Conservation (phyloP, 139 green algal species). For the Picochlorum sp. region DNA sequence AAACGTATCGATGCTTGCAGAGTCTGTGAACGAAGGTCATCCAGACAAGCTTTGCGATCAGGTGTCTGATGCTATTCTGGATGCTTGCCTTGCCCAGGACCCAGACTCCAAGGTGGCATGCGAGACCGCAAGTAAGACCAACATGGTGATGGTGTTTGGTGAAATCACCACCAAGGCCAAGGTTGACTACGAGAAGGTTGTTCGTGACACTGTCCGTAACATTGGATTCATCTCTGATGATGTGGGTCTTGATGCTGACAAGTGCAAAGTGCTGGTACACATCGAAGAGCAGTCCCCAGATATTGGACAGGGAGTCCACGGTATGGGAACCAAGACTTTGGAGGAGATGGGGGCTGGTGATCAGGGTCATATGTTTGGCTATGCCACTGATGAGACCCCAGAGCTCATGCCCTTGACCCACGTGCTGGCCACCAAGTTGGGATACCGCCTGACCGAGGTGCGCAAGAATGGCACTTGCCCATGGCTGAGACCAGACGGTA, state of each 20-base stretch:
- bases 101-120: slow-evolving; percentile 93
- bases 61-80: slow-evolving; percentile 96
- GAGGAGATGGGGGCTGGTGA: slow-evolving; percentile 98
- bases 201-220: slow-evolving; percentile 60
- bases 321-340: slow-evolving; percentile 96
- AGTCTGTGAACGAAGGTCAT: slow-evolving; percentile 86
- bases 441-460: slow-evolving; percentile 74
- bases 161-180: slow-evolving; percentile 99
- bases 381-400: slow-evolving; percentile 94
- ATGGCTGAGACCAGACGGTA: slow-evolving; percentile 96
- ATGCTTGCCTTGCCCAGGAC: slow-evolving; percentile 95
- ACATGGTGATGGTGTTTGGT: slow-evolving; percentile 99
- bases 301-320: slow-evolving; percentile 96
- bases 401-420: slow-evolving; percentile 99
- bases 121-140: slow-evolving; percentile 97
- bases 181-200: slow-evolving; percentile 94
- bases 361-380: slow-evolving; percentile 99
- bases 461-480: slow-evolving; percentile 82
- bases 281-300: slow-evolving; percentile 99
- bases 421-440: slow-evolving; percentile 91
- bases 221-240: slow-evolving; percentile 94
- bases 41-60: slow-evolving; percentile 92
- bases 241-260: slow-evolving; percentile 91
- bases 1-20: not conserved
- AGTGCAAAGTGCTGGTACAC: slow-evolving; percentile 97